A percentile compares a stretch with the other conserved stretches of the same genome.
Conservation (phyloP, 805 yeast species). For the Candida silvicultrix region DNA sequence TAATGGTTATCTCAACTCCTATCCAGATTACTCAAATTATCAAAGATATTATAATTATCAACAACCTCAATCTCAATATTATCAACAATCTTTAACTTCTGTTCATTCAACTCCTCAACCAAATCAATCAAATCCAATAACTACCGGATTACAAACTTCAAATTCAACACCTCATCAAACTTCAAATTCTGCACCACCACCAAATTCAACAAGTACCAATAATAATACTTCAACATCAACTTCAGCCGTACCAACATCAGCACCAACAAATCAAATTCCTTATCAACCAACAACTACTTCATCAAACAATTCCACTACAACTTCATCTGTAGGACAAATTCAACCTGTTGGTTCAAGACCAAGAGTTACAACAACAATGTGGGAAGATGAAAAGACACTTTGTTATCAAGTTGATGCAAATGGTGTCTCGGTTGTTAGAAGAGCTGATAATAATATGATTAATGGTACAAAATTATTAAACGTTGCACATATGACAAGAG, state of each 20-base stretch:
- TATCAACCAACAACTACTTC: conserved; percentile 5
- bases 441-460: conserved; percentile 82
- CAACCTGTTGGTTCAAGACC: conserved; percentile 35
- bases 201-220: too few relatives aligned
- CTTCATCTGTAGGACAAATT: conserved; percentile 21
- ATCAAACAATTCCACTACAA: conserved; percentile 3
- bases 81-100: conserved; percentile 8
- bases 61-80: conserved; percentile 4
- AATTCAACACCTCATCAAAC: conserved; percentile 15
- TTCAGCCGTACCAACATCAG: too few relatives aligned
- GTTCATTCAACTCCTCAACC: conserved; percentile 1
- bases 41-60: conserved; percentile 1
- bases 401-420: conserved; percentile 84
- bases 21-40: neutral
- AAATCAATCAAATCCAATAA: conserved; percentile 6
- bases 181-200: too few relatives aligned
- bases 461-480: conserved; percentile 80
- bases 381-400: conserved; percentile 84
- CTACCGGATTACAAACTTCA: too few relatives aligned
- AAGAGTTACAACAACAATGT: conserved; percentile 74
- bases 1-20: conserved; percentile 7
- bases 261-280: neutral
- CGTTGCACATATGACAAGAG: conserved; percentile 84
- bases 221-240: too few relatives aligned
- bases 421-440: conserved; percentile 71